A percentile compares a stretch with the other conserved stretches of the same genome.
These are phyloP conservation scores for Rhynchosporium agropyri DNA, from an alignment of 2,329 filamentous ascomycete species.

Conservation along the genomic window DNA sequence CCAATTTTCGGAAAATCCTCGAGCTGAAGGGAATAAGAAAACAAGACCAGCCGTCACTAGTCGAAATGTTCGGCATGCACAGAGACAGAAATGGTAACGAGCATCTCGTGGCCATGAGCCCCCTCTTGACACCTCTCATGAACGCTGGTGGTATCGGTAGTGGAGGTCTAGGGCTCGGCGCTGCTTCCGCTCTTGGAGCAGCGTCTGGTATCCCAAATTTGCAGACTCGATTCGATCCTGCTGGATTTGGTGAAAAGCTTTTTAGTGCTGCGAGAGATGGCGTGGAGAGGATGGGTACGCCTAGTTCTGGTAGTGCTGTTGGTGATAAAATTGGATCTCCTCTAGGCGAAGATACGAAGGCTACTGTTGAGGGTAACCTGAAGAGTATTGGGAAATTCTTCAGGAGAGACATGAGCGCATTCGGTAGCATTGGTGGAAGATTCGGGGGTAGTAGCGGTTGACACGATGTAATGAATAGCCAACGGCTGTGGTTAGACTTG, in stretches of 20 bases:
- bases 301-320: constrained; percentile 23
- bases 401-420: constrained; percentile 77
- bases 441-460: constrained; percentile 37
- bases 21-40: constrained; percentile 93
- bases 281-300: constrained; percentile 69
- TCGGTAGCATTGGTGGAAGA: constrained; percentile 72
- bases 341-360: constrained; percentile 54
- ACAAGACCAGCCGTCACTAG: constrained; percentile 75
- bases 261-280: constrained; percentile 86
- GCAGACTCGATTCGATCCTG: constrained; percentile 73
- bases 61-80: constrained; percentile 83
- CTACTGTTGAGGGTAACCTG: constrained; percentile 87
- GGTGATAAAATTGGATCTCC: constrained; percentile 36
- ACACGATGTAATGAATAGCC: not conserved
- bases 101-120: constrained; percentile 69
- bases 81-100: constrained; percentile 73
- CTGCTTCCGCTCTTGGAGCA: constrained; percentile 47
- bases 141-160: constrained; percentile 49
- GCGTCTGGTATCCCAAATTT: constrained; percentile 44
- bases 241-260: constrained; percentile 81
- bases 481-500: not conserved
- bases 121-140: constrained; percentile 71
- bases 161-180: constrained; percentile 49
- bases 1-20: constrained; percentile 94
- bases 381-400: constrained; percentile 98